Evolutionary conservation across 2,329 filamentous ascomycete species (phyloP).

Genomic region (Xylaria polymorpha): DNA sequence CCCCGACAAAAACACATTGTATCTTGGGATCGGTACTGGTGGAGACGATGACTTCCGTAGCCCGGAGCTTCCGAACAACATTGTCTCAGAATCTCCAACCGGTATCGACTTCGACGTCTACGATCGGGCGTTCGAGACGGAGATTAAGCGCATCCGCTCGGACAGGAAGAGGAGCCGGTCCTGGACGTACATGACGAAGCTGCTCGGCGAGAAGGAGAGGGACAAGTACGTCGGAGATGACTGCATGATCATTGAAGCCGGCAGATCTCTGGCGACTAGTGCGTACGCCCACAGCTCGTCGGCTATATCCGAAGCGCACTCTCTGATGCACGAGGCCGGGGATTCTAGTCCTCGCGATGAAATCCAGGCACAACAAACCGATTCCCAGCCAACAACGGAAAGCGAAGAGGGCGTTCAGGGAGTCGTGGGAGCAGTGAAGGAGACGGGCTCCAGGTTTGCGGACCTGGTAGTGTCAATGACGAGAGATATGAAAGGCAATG

Average conservation of each 20-base stretch:
- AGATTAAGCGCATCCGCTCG: slow-evolving; percentile 69
- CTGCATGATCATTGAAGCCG: slow-evolving; percentile 53
- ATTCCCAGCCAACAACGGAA: slow-evolving; percentile 19
- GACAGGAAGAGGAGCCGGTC: slow-evolving; percentile 53
- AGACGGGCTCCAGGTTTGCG: slow-evolving; percentile 47
- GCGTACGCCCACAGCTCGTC: slow-evolving; percentile 35
- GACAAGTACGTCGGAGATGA: slow-evolving; percentile 54
- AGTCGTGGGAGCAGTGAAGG: slow-evolving; percentile 41
- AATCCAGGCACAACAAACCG: slow-evolving; percentile 18
- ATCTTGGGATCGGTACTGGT: slow-evolving; percentile 81
- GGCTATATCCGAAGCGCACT: slow-evolving; percentile 33
- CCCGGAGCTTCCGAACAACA: slow-evolving; percentile 44
- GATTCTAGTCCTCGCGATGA: slow-evolving; percentile 24
- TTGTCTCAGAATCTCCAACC: slow-evolving; percentile 86
- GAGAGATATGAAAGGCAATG: slow-evolving; percentile 42
- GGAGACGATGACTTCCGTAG: slow-evolving; percentile 58
- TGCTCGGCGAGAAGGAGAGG: slow-evolving; percentile 59
- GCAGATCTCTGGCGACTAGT: slow-evolving; percentile 40
- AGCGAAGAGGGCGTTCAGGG: slow-evolving; percentile 36
- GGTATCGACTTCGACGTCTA: slow-evolving; percentile 90
- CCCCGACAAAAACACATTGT: slow-evolving; percentile 71
- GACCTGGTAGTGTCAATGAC: slow-evolving; percentile 49
- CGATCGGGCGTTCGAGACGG: slow-evolving; percentile 85
- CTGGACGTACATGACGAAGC: slow-evolving; percentile 61
- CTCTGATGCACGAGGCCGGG: slow-evolving; percentile 32